phyloP scores from a whole-genome alignment of 257 asterid genomes.

The Linaria vulgaris region DNA sequence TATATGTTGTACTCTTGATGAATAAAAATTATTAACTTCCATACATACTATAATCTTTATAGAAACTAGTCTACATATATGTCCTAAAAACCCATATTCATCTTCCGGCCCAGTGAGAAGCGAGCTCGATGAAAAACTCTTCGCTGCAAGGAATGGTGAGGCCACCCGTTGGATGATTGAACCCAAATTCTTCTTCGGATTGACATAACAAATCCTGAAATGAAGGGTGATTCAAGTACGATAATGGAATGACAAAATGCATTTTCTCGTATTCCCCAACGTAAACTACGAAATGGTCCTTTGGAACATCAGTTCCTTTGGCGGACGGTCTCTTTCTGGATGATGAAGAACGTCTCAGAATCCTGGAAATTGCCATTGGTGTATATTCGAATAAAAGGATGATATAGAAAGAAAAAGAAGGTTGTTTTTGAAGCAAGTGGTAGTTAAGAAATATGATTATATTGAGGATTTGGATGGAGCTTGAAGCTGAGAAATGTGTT shows the following conservation, averaged over 20 bases:
- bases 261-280: slow-evolving; percentile 18
- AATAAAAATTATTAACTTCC: no score
- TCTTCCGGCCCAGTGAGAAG: slow-evolving; percentile 24
- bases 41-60: no score
- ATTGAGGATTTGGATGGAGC: no score
- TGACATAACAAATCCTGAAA: slow-evolving; percentile 24
- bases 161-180: no score
- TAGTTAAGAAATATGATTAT: no score
- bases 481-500: background rate
- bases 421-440: no score
- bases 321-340: slow-evolving; percentile 21
- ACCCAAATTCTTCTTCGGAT: no score
- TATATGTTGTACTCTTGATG: no score
- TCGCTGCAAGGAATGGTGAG: no score
- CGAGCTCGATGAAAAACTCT: slow-evolving; percentile 19
- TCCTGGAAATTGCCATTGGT: background rate
- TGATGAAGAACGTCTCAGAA: slow-evolving; percentile 26
- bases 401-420: background rate
- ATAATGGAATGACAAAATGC: background rate
- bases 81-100: background rate
- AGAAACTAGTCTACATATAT: background rate
- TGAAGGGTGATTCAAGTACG: slow-evolving; percentile 21
- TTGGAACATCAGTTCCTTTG: slow-evolving; percentile 24
- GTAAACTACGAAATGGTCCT: slow-evolving; percentile 30
- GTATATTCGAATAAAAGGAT: background rate